A percentile compares a stretch with the other conserved stretches of the same genome.
These are phyloP conservation scores for Chlorella sp. DNA, from an alignment of 139 green algal species.

Conservation along the genomic window DNA sequence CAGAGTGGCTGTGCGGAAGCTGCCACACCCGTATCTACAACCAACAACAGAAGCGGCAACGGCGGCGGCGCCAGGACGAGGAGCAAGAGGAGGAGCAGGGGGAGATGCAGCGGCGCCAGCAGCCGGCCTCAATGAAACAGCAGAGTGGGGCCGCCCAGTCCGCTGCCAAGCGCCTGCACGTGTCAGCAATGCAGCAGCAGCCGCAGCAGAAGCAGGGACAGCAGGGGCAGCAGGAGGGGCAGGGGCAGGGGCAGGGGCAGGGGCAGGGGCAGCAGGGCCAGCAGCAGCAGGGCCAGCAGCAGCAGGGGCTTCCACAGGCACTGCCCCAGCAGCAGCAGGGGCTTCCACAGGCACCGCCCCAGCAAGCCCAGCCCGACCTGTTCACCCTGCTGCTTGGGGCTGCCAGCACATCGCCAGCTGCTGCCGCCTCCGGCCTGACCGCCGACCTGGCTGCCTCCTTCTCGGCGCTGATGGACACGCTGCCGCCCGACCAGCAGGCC, in stretches of 20 bases:
- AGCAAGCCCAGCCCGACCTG: not conserved
- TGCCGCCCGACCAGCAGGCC: too few species aligned
- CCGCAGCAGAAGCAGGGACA: too few species aligned
- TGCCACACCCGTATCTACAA: too few species aligned
- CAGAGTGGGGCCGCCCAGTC: not conserved
- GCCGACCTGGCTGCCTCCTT: too few species aligned
- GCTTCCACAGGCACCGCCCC: not conserved
- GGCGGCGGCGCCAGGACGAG: not conserved
- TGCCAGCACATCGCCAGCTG: too few species aligned
- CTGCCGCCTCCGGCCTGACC: too few species aligned
- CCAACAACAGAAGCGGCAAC: not conserved
- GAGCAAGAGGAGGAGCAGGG: not conserved
- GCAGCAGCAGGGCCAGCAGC: not conserved
- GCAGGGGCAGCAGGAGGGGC: not conserved
- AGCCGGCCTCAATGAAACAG: not conserved
- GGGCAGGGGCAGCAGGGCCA: not conserved
- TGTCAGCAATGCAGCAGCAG: not conserved
- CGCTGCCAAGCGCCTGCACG: not conserved
- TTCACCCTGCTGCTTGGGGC: too few species aligned
- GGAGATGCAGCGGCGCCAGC: not conserved
- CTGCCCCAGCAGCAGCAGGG: not conserved
- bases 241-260: not conserved
- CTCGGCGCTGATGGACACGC: too few species aligned
- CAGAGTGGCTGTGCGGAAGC: conserved; percentile 8
- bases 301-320: not conserved